Percentiles rank a stretch among this genome's conserved stretches.
Evolutionary conservation across 2,329 filamentous ascomycete species (phyloP).

Genomic region (Tolypocladium tundrense): DNA sequence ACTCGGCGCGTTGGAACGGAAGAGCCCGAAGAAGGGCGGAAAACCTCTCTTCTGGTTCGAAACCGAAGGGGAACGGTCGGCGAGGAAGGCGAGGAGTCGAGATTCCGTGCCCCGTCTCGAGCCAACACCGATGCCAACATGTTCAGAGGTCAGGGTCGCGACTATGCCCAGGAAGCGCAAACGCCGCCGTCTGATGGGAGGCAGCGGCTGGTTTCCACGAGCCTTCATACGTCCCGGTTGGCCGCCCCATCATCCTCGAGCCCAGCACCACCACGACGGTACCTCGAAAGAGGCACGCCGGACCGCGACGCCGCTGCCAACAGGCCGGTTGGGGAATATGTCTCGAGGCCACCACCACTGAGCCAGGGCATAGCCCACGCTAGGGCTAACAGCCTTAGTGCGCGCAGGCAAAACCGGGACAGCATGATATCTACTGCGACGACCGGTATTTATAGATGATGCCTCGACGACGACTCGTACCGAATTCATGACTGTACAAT

Average conservation of each 20-base stretch:
- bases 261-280: constrained; percentile 32
- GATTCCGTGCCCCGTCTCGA: constrained; percentile 46
- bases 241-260: constrained; percentile 27
- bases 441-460: constrained; percentile 34
- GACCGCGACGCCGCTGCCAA: constrained; percentile 27
- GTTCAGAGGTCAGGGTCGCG: constrained; percentile 19
- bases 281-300: constrained; percentile 34
- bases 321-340: constrained; percentile 14
- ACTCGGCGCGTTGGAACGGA: constrained; percentile 35
- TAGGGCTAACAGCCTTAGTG: constrained; percentile 35
- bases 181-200: constrained; percentile 25
- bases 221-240: constrained; percentile 34
- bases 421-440: constrained; percentile 23
- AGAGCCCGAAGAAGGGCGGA: constrained; percentile 34
- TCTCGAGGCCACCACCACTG: constrained; percentile 31
- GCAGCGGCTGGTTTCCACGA: constrained; percentile 40
- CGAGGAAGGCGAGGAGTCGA: constrained; percentile 38
- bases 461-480: constrained; percentile 14
- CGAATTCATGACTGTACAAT: constrained; percentile 16
- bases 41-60: constrained; percentile 33
- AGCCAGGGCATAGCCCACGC: constrained; percentile 29
- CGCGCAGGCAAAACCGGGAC: constrained; percentile 30
- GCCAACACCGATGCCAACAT: constrained; percentile 44
- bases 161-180: constrained; percentile 20
- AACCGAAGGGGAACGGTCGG: constrained; percentile 34